phyloP scores from a whole-genome alignment of 768 basidiomycete species.

The Butyriboletus loyo region DNA sequence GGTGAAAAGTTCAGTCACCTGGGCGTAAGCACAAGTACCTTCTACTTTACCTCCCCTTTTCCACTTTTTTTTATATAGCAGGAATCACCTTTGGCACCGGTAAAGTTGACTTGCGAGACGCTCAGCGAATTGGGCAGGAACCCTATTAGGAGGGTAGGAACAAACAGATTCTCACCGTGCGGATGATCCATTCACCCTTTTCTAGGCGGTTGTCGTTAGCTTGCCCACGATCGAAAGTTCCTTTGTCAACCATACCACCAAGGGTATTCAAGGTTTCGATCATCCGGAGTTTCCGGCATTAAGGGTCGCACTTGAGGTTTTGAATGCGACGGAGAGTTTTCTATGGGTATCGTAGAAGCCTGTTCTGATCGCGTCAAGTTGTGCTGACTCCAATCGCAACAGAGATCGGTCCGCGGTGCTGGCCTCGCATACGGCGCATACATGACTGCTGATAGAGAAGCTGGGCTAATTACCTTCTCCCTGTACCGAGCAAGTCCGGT shows the following conservation, averaged over 20 bases:
- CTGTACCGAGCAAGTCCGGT: constrained; percentile 65
- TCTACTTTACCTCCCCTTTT: neutral
- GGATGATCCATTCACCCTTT: constrained; percentile 1
- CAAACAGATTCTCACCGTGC: neutral
- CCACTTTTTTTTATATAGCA: constrained; percentile 26
- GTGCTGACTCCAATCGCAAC: constrained; percentile 11
- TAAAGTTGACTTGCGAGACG: constrained; percentile 64
- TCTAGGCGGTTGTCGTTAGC: constrained; percentile 78
- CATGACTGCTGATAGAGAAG: constrained; percentile 69
- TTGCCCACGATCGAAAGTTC: constrained; percentile 94
- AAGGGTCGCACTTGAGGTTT: constrained; percentile 76
- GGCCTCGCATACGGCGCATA: constrained; percentile 94
- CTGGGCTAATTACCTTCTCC: constrained; percentile 70
- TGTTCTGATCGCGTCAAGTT: neutral
- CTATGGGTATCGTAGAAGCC: constrained; percentile 65
- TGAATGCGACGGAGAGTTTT: constrained; percentile 93
- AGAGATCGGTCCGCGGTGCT: constrained; percentile 89
- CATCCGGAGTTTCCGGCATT: constrained; percentile 86
- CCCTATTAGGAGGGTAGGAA: constrained; percentile 63
- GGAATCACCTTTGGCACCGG: constrained; percentile 56
- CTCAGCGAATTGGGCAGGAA: constrained; percentile 73
- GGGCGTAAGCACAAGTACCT: constrained; percentile 49
- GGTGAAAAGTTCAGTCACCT: constrained; percentile 60
- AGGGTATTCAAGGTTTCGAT: constrained; percentile 73
- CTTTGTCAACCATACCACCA: constrained; percentile 74